Conservation (phyloP, 257 asterid genomes). For the Capsicum pubescens region DNA sequence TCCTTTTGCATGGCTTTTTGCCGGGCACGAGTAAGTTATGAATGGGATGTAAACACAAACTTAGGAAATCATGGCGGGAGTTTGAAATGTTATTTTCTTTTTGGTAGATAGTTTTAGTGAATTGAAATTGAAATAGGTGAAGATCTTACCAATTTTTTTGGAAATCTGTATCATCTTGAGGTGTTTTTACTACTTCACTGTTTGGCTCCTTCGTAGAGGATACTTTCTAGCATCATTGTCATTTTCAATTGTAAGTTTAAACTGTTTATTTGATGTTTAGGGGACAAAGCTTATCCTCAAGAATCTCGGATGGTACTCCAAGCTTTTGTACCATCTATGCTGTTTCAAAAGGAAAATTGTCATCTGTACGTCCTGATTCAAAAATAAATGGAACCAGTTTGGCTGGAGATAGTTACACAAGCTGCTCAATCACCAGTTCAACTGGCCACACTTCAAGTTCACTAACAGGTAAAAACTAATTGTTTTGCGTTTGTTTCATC, state of each 20-base stretch:
- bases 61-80: neutral
- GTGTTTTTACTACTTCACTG: neutral
- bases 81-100: neutral
- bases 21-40: neutral
- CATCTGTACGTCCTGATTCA: slow-evolving; percentile 67
- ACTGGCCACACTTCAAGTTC: slow-evolving; percentile 52
- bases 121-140: neutral
- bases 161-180: neutral
- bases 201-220: neutral
- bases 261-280: slow-evolving; percentile 39
- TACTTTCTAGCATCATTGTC: slow-evolving; percentile 18
- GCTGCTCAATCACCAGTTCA: slow-evolving; percentile 53
- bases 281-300: slow-evolving; percentile 63
- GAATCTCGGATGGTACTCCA: slow-evolving; percentile 64
- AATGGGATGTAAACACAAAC: slow-evolving; percentile 5
- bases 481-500: neutral
- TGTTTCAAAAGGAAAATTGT: slow-evolving; percentile 76
- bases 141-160: neutral
- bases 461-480: slow-evolving; percentile 47
- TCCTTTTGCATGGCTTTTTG: neutral
- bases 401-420: slow-evolving; percentile 58
- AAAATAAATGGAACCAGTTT: slow-evolving; percentile 52
- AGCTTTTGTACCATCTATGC: slow-evolving; percentile 73
- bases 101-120: neutral
- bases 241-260: neutral